Evolutionary conservation across 768 basidiomycete species (phyloP).

Genomic region (Symmetrospora coprosmae): DNA sequence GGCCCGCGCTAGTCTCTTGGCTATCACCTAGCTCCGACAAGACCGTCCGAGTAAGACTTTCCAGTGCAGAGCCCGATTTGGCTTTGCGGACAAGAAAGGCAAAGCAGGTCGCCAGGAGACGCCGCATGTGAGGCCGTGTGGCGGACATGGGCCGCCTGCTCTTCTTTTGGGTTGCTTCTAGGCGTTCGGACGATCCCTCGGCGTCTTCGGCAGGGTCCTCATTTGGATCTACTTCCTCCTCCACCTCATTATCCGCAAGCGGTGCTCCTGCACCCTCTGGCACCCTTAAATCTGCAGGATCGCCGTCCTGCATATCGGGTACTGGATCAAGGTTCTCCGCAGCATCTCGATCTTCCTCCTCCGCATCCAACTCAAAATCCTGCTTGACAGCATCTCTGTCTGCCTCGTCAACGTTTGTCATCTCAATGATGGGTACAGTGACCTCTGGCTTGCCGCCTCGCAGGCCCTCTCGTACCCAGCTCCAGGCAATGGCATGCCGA

Average conservation of each 20-base stretch:
- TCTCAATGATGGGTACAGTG: neutral
- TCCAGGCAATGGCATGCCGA: neutral
- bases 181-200: neutral
- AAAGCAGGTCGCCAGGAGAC: conserved; percentile 21
- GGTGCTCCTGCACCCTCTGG: neutral
- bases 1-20: too few relatives aligned
- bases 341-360: neutral
- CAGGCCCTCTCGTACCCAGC: conserved; percentile 6
- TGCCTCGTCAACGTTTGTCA: neutral
- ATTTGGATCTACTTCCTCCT: neutral
- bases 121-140: conserved; percentile 22
- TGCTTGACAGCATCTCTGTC: neutral
- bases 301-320: neutral
- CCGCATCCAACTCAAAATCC: neutral
- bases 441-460: neutral
- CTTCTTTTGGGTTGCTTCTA: neutral
- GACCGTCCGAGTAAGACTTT: neutral
- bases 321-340: neutral
- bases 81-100: conserved; percentile 11
- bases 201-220: neutral
- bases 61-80: neutral
- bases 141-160: neutral
- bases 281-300: too few relatives aligned
- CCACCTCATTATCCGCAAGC: neutral
- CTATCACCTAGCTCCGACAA: neutral